Base-by-base conservation (phyloP, 208 protist genomes). In the Leishmania mexicana region DNA sequence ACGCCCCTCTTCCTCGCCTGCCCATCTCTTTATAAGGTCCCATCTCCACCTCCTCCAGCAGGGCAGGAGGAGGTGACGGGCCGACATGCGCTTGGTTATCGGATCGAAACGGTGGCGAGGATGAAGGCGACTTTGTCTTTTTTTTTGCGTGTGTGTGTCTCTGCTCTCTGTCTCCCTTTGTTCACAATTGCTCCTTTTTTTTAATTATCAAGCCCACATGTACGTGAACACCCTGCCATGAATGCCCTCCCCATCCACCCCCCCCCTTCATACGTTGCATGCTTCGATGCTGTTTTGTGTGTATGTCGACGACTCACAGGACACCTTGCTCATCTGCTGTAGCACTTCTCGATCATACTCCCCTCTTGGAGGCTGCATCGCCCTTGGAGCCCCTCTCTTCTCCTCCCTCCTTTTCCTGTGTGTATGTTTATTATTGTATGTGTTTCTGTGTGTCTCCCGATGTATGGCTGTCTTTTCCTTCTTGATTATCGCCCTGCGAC, bases 361-460 rank as follows among this genome's bases (percentile, higher is more conserved):
- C 15, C 31, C 31, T 42, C 62, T 40, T 40, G 31, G 13, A 19
- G 13, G 31, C 62, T 13, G 1, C 10, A 11, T 31, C 35, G 28
- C n/a, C 10, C 58, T 35, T 64, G 5, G 28, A 15, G 7, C 58
- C 11, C 28, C 10, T 71, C 13, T 13, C 65, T 40, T 15, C 65
- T 40, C 15, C 65, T 71, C 38, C 65, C 8, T 42, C 58, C 28
- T 64, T 64, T 64, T 64, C 58, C 21, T 5, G n/a, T 64, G 58
- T 35, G 58, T 42, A 7, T 10, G 3, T 40, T 1, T 17, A 2
- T 1, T 40, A 35, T 13, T 42, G 60, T 76, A 10, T 83, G 38
- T 57, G n/a, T 54, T 75, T 85, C 78, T 60, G 71, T 38, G 24
- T 40, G 17, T 71, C n/a, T 71, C n/a, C 38, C n/a, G 7, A 71